Evolutionary conservation across 345 rosid species (phyloP), one percentile per base, ranked within the genome.

Genomic region (Lepidium africanum): DNA sequence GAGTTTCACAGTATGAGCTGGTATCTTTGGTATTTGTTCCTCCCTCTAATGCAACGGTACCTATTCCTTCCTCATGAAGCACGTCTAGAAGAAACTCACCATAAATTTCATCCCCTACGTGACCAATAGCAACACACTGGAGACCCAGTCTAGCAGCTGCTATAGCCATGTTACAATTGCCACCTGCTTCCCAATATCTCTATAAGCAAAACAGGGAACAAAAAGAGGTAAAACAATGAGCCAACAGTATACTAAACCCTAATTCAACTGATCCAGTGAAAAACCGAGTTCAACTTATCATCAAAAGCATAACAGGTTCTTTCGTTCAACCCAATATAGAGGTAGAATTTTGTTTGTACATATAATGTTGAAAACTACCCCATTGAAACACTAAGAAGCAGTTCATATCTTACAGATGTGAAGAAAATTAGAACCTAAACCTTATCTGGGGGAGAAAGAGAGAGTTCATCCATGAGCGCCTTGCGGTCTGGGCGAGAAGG

Each of bases 111-210:
- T 84, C 49, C 35, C 99, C 99, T 1, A 94, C 84, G 47, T 91
- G 93, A 62, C 97, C 99, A 59, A 94, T 78, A 35, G 96, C 70
- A 43, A 84, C 76, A 65, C 96, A 94, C 42, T 69, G 49, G 61
- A 94, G 97, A 30, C 99, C 97, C 65, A 94, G 65, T 51, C 99
- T 91, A 42, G 99, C 91, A 58, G 93, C 97, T 41, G 96, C 99
- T 81, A 94, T 94, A 56, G 92, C 99, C 81, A 88, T 76, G 78
- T 94, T 94, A 83, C 97, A 91, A 77, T 94, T 94, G 15, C 99
- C 99, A 43, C 96, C 99, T 58, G 96, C 99, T 84, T 94, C 99
- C 99, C 97, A 94, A 55, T 67, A 83, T 75, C 70, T 74, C 96
- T 90, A 67, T 36, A 45, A 45, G 32, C 70, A 65, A 69, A 76